These are phyloP conservation scores for Geosmithia putterillii DNA, from an alignment of 2,329 filamentous ascomycete species.

Conservation along the genomic window DNA sequence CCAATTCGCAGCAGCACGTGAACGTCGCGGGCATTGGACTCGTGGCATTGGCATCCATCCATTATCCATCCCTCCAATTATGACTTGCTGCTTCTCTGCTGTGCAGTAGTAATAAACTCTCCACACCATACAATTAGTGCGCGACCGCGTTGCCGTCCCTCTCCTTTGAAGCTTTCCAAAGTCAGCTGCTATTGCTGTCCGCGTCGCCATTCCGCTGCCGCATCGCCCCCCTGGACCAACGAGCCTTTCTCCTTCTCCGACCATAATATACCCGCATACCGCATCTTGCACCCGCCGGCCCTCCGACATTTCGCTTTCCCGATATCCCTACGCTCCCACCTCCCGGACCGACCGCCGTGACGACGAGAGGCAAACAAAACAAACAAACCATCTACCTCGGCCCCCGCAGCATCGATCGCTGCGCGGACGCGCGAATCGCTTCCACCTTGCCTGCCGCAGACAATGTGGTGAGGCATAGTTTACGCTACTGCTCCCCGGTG, in stretches of 20 bases:
- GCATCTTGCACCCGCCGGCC: too few relatives aligned
- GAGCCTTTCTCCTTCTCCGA: too few relatives aligned
- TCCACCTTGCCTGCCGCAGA: background rate
- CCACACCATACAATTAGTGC: background rate
- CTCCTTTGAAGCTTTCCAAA: background rate
- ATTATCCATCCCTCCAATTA: slow-evolving; percentile 4
- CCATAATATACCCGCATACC: too few relatives aligned
- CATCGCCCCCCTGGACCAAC: too few relatives aligned
- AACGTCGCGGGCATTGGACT: slow-evolving; percentile 1
- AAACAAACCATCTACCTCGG: background rate
- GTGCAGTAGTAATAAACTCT: background rate
- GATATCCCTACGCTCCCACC: background rate
- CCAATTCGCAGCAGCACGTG: slow-evolving; percentile 1
- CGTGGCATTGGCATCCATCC: too few relatives aligned
- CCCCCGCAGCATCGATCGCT: background rate
- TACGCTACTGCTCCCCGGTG: background rate
- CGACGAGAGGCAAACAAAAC: background rate
- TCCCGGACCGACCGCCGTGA: too few relatives aligned
- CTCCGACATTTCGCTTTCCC: too few relatives aligned
- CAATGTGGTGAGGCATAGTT: background rate
- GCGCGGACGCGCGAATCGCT: background rate
- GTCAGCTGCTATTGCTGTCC: background rate
- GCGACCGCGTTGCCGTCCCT: slow-evolving; percentile 1
- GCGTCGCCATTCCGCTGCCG: too few relatives aligned
- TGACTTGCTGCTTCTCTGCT: background rate